Evolutionary conservation across 2,329 filamentous ascomycete genomes (phyloP), one percentile per base, ranked within the genome.

Genomic region (Myriosclerotinia scirpicola): DNA sequence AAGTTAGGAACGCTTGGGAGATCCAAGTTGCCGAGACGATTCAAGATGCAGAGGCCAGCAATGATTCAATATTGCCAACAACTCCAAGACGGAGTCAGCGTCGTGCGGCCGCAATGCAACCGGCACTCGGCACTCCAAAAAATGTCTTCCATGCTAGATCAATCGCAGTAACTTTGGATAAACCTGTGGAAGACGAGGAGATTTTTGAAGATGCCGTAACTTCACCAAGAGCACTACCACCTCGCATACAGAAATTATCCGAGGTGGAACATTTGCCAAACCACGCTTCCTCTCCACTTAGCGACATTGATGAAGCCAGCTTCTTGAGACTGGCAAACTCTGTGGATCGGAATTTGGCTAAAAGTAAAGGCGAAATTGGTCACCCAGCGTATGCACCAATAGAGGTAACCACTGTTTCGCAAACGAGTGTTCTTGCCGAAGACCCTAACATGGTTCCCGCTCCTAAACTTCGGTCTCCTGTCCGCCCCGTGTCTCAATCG

Each of bases 101-200:
- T 64, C 14, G 14, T 60, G 17, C 11, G 17, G 44, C 56, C 26
- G 17, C 36, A 26, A 56, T 15, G 26, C 56, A 67, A 17, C 63
- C 68, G 46, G 54, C 48, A 5, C 60, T 60, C 12, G 66, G 56
- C 26, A 69, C 69, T 40, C 66, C 67, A 17, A 54, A 40, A 30
- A 6, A 46, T 15, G 50, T 65, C 26, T 84, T 81, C 71, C 78
- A 86, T 73, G 82, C 82, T 15, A 77, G 76, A 54, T 81, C 77
- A 44, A 84, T 80, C 65, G 82, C 81, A 9, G 67, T 71, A 17
- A 77, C 71, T 68, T 70, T 73, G 68, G 60, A 77, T 65, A 69
- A 69, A 66, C 11, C 65, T n/a, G 61, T 53, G 15, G 36, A 59
- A 20, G 55, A 60, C 5, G 67, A 68, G 42, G 70, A 69, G 17